Conservation (phyloP, 140 eudicot genomes). For the Flaveria floridana region DNA sequence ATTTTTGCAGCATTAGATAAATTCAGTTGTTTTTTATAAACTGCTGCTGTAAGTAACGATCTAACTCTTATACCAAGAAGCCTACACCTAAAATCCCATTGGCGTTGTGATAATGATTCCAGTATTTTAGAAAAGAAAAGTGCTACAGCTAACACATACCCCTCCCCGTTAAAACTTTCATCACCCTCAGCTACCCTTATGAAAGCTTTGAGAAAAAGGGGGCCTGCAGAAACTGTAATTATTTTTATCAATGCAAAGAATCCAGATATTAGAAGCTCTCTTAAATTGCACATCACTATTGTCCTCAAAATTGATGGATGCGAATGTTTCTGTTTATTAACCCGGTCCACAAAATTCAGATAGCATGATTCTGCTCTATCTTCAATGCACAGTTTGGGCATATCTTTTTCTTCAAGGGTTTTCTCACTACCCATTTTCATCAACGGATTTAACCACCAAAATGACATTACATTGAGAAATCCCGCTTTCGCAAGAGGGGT, state of each 20-base stretch:
- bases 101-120: conserved; percentile 86
- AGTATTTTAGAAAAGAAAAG: conserved; percentile 61
- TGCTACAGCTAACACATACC: conserved; percentile 55
- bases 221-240: conserved; percentile 81
- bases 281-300: conserved; percentile 63
- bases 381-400: conserved; percentile 63
- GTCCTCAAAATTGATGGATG: conserved; percentile 69
- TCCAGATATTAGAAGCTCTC: conserved; percentile 70
- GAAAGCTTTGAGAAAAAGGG: conserved; percentile 86
- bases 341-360: conserved; percentile 41
- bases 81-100: conserved; percentile 84
- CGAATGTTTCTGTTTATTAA: conserved; percentile 41
- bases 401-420: conserved; percentile 75
- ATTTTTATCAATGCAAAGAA: conserved; percentile 76
- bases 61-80: conserved; percentile 75
- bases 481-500: conserved; percentile 77
- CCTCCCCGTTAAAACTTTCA: conserved; percentile 60
- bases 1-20: conserved; percentile 74
- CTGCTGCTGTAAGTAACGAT: conserved; percentile 75
- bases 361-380: conserved; percentile 86
- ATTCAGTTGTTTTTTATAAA: conserved; percentile 72
- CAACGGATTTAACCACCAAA: conserved; percentile 92
- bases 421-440: conserved; percentile 71
- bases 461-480: conserved; percentile 58
- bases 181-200: conserved; percentile 82